Evolutionary conservation across 345 rosid genomes (phyloP).

Genomic region (Lepidium sativum): DNA sequence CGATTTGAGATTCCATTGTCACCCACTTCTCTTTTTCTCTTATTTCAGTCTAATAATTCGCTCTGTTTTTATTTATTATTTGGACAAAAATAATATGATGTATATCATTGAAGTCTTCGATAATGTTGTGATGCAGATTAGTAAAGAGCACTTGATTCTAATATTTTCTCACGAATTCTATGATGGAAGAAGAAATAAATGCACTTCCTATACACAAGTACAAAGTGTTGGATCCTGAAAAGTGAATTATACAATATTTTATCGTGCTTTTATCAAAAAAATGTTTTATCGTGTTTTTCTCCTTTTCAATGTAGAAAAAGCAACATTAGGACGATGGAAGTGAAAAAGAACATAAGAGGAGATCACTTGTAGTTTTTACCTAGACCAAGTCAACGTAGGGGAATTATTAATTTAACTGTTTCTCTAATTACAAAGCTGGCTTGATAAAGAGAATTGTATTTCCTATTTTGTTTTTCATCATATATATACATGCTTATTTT

Average conservation of each 20-base stretch:
- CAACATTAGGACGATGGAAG: constrained; percentile 33
- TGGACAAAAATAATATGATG: constrained; percentile 7
- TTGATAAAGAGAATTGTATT: too few relatives aligned
- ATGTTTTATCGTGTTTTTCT: not conserved
- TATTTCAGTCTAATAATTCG: not conserved
- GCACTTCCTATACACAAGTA: constrained; percentile 84
- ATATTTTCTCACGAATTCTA: constrained; percentile 52
- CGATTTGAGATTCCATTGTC: not conserved
- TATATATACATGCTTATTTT: too few relatives aligned
- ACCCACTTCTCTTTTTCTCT: not conserved
- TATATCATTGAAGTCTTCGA: too few relatives aligned
- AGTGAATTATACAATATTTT: too few relatives aligned
- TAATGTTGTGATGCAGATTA: constrained; percentile 64
- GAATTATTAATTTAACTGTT: too few relatives aligned
- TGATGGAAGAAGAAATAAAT: constrained; percentile 96
- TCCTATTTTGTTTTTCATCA: too few relatives aligned
- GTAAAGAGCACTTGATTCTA: constrained; percentile 90
- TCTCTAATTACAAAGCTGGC: too few relatives aligned
- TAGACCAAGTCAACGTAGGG: constrained; percentile 63
- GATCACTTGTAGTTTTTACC: constrained; percentile 70
- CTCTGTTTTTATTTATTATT: too few relatives aligned
- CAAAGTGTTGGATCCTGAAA: constrained; percentile 47
- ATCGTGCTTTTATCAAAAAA: too few relatives aligned
- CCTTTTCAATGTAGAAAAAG: constrained; percentile 33
- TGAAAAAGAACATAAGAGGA: constrained; percentile 49